phyloP scores from a whole-genome alignment of 1,284 basidiomycete genomes.

The Microbotryum lychnidis-dioicae region DNA sequence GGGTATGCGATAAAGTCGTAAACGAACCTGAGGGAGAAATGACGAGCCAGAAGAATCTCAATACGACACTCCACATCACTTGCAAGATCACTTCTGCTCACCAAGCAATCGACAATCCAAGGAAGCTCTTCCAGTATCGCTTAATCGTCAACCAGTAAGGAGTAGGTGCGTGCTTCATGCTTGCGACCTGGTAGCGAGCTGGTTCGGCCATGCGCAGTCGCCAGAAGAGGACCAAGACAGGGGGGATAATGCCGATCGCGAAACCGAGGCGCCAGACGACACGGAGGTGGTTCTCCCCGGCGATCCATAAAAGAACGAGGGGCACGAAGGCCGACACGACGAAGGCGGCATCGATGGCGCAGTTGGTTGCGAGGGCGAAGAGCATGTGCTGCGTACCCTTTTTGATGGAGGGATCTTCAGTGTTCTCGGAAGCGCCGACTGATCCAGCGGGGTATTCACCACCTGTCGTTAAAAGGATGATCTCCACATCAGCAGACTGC shows the following conservation, averaged over 20 bases:
- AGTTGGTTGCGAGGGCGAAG: conserved; percentile 76
- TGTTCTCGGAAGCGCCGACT: conserved; percentile 84
- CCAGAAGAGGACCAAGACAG: conserved; percentile 72
- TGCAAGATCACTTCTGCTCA: conserved; percentile 32
- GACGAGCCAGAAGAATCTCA: conserved; percentile 15
- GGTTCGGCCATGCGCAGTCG: conserved; percentile 78
- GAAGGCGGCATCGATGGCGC: conserved; percentile 70
- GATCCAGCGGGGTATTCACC: conserved; percentile 87
- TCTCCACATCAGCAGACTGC: background rate
- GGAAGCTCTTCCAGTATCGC: conserved; percentile 64
- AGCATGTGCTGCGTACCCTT: conserved; percentile 75
- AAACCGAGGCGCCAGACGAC: conserved; percentile 82
- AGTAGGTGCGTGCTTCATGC: conserved; percentile 61
- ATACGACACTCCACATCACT: background rate
- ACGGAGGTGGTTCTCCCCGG: conserved; percentile 67
- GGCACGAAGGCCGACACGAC: conserved; percentile 62
- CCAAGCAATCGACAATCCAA: conserved; percentile 66
- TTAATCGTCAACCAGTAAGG: conserved; percentile 72
- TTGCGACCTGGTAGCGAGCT: conserved; percentile 56
- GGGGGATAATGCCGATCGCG: conserved; percentile 78
- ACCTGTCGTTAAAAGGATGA: conserved; percentile 42
- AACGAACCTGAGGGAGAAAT: conserved; percentile 55
- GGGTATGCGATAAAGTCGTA: conserved; percentile 59
- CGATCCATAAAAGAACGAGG: conserved; percentile 79
- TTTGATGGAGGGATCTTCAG: conserved; percentile 64